phyloP scores from a whole-genome alignment of 148 eudicot genomes.

The Cornus kousa region DNA sequence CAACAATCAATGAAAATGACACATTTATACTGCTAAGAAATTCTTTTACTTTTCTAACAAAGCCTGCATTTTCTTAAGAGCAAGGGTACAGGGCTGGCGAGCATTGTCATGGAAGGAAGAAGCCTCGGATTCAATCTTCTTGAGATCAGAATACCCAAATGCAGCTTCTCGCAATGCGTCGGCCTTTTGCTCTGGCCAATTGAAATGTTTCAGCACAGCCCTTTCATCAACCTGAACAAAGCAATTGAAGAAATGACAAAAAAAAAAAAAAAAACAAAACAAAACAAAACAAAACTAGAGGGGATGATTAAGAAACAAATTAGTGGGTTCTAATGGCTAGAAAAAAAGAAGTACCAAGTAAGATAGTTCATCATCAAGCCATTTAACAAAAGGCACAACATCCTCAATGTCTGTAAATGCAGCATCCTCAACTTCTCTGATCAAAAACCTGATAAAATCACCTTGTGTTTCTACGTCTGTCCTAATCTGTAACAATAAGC shows the following conservation, averaged over 20 bases:
- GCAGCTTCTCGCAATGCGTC: constrained; percentile 98
- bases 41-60: constrained; percentile 74
- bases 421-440: constrained; percentile 79
- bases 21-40: background rate
- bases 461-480: constrained; percentile 94
- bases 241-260: background rate
- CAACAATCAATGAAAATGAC: background rate
- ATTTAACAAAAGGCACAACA: constrained; percentile 86
- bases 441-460: constrained; percentile 74
- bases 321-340: background rate
- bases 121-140: constrained; percentile 82
- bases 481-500: constrained; percentile 54
- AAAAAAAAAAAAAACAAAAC: too few species aligned
- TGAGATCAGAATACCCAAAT: constrained; percentile 87
- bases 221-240: constrained; percentile 81
- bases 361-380: constrained; percentile 96
- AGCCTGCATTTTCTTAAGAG: constrained; percentile 93
- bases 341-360: constrained; percentile 56
- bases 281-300: too few species aligned
- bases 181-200: constrained; percentile 97
- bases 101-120: constrained; percentile 62
- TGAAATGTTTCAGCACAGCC: constrained; percentile 90
- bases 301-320: background rate
- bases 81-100: constrained; percentile 68
- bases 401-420: constrained; percentile 79